phyloP scores from a whole-genome alignment of 495 filamentous ascomycete genomes.

The Lepidopterella palustris region DNA sequence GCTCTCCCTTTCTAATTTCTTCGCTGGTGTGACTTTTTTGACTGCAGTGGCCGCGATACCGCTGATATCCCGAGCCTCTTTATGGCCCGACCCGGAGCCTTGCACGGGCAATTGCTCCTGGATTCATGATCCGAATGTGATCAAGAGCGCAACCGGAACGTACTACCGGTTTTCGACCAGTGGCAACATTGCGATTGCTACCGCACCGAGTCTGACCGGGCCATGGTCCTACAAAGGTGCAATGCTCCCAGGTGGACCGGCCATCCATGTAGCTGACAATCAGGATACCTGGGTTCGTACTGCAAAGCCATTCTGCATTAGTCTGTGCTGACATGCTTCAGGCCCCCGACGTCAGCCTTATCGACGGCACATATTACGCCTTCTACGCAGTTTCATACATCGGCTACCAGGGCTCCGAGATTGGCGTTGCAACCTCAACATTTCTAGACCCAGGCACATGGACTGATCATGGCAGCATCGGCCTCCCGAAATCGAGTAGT shows the following conservation, averaged over 20 bases:
- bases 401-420: slow-evolving; percentile 54
- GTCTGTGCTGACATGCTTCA: slow-evolving; percentile 29
- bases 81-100: slow-evolving; percentile 41
- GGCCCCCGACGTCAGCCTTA: slow-evolving; percentile 58
- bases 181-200: slow-evolving; percentile 52
- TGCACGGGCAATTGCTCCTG: slow-evolving; percentile 56
- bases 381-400: slow-evolving; percentile 63
- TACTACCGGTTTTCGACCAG: slow-evolving; percentile 69
- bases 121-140: slow-evolving; percentile 58
- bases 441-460: slow-evolving; percentile 56
- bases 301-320: slow-evolving; percentile 12
- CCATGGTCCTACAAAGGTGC: slow-evolving; percentile 58
- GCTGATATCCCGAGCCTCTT: too few relatives aligned
- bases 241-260: slow-evolving; percentile 49
- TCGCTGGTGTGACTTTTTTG: too few relatives aligned
- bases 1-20: too few relatives aligned
- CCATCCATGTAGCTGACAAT: slow-evolving; percentile 48
- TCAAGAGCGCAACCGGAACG: slow-evolving; percentile 54
- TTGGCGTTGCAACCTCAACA: slow-evolving; percentile 60
- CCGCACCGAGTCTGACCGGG: slow-evolving; percentile 50
- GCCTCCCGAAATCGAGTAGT: slow-evolving; percentile 40
- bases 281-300: slow-evolving; percentile 51
- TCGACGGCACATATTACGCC: slow-evolving; percentile 54
- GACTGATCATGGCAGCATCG: slow-evolving; percentile 48
- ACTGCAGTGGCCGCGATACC: too few relatives aligned